phyloP scores from a whole-genome alignment of 305 asterid genomes.

The Fraxinus albicans region DNA sequence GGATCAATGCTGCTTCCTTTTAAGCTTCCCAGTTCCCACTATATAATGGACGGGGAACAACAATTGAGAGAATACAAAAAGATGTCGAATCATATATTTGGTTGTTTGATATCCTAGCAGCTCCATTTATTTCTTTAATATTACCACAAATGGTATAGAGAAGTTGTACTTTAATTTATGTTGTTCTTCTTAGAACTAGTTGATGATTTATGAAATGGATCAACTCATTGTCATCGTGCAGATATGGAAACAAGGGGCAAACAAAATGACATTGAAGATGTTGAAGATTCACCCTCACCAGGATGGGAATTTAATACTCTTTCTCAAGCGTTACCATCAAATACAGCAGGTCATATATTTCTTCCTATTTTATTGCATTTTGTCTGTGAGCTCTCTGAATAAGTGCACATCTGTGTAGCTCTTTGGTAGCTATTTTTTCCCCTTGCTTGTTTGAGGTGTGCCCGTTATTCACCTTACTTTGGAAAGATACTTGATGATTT shows the following conservation, averaged over 20 bases:
- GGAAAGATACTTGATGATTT: constrained; percentile 16
- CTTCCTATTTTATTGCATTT: constrained; percentile 8
- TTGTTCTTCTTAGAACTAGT: constrained; percentile 9
- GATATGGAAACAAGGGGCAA: constrained; percentile 46
- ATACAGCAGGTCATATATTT: neutral
- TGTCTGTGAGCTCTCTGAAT: constrained; percentile 10
- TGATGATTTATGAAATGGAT: constrained; percentile 19
- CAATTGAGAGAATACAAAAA: neutral
- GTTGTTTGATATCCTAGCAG: neutral
- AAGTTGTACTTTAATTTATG: neutral
- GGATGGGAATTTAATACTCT: constrained; percentile 49
- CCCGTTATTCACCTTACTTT: neutral
- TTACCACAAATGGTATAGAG: neutral
- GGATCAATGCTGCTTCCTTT: neutral
- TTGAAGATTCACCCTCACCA: constrained; percentile 76
- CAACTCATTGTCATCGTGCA: constrained; percentile 23
- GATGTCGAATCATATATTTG: constrained; percentile 14
- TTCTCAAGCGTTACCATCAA: neutral
- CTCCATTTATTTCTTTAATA: neutral
- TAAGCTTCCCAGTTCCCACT: constrained; percentile 1
- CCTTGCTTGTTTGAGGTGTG: neutral
- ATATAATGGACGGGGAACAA: constrained; percentile 39
- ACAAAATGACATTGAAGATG: constrained; percentile 44
- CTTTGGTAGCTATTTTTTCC: neutral
- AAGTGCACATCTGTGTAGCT: neutral